Evolutionary conservation across 345 rosid genomes (phyloP).

Genomic region (Camelina sativa): DNA sequence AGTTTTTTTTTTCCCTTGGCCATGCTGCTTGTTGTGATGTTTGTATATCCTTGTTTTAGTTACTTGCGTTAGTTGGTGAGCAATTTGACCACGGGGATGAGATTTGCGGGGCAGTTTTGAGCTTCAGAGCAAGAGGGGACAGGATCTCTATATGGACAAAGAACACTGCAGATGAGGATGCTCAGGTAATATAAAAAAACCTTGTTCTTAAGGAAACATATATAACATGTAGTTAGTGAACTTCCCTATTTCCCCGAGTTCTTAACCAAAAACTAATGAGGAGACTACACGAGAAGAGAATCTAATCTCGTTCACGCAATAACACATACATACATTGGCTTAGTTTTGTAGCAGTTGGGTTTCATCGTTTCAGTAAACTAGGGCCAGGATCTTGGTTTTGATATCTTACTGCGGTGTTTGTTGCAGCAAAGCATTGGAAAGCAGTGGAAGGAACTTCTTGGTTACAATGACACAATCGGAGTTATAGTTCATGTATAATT

Average conservation of each 20-base stretch:
- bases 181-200: slow-evolving; percentile 57
- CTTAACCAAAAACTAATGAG: slow-evolving; percentile 1
- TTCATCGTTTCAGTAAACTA: not conserved
- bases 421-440: slow-evolving; percentile 84
- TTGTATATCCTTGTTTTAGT: slow-evolving; percentile 43
- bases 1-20: not conserved
- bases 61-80: slow-evolving; percentile 87
- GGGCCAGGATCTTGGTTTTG: not conserved
- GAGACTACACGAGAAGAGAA: slow-evolving; percentile 2
- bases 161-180: slow-evolving; percentile 80
- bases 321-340: not conserved
- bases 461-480: slow-evolving; percentile 66
- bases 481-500: slow-evolving; percentile 70
- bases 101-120: slow-evolving; percentile 92
- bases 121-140: slow-evolving; percentile 66
- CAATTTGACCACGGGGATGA: slow-evolving; percentile 91
- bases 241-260: not conserved
- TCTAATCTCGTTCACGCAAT: not conserved
- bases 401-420: not conserved
- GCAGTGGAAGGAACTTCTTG: slow-evolving; percentile 88
- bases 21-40: slow-evolving; percentile 14
- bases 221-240: slow-evolving; percentile 8
- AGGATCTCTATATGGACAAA: slow-evolving; percentile 84
- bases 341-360: not conserved
- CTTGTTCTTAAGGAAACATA: slow-evolving; percentile 16